Conservation (phyloP, 805 yeast genomes). For the Monosporozyma unispora region DNA sequence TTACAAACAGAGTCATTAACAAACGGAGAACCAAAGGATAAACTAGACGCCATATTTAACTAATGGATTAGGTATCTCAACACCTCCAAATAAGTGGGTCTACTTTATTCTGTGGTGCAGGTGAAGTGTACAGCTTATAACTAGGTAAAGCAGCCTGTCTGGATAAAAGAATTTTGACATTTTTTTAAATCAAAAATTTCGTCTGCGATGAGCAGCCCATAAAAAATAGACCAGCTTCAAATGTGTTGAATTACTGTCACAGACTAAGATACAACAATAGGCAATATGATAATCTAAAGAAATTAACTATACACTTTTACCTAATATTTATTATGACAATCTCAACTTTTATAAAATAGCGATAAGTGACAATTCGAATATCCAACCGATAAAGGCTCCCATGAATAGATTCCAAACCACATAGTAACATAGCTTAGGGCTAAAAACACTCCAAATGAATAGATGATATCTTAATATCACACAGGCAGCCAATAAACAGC, state of each 20-base stretch:
- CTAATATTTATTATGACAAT: no score
- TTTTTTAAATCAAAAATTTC: neutral
- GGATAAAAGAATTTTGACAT: neutral
- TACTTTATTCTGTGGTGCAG: neutral
- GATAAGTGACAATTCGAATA: slow-evolving; percentile 12
- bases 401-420: slow-evolving; percentile 62
- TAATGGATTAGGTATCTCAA: neutral
- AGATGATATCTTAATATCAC: slow-evolving; percentile 68
- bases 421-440: slow-evolving; percentile 80
- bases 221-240: neutral
- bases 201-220: neutral
- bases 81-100: neutral
- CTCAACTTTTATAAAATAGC: neutral
- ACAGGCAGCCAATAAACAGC: slow-evolving; percentile 60
- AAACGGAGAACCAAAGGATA: neutral
- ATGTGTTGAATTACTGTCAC: neutral
- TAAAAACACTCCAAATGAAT: slow-evolving; percentile 96
- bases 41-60: neutral
- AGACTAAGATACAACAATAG: no score
- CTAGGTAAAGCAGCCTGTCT: neutral
- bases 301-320: no score
- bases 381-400: slow-evolving; percentile 35
- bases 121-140: neutral
- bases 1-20: neutral
- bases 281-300: no score